Base-by-base conservation (phyloP, 345 rosid genomes). In the Linum trigynum region DNA sequence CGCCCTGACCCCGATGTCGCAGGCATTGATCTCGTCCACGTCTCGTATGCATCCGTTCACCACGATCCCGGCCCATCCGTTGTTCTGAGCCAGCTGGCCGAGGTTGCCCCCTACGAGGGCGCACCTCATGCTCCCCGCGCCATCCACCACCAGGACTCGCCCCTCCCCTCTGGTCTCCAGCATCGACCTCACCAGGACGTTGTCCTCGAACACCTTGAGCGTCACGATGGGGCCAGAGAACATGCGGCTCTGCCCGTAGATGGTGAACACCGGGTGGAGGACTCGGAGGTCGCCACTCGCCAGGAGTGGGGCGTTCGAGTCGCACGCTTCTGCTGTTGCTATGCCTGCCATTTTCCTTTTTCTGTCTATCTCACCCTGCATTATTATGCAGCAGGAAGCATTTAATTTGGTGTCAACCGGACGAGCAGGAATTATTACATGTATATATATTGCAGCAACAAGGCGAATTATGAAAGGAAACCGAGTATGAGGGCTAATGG, bases 111-210 rank as follows among this genome's bases (percentile, higher is more conserved):
- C 96, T 32, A 87, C 75, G 75, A 92, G 72, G 14, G 96, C 92
- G 65, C 95, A 87, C 68, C 92, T 84, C 78, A 55, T 71, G 91
- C 97, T 89, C 62, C 87, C 97, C 58, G 92, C 97, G 35, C 98
- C 94, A 68, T 92, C 97, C 41, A 86, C 77, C 11, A 92, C 89
- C 7, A 92, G 78, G 48, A 89, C 98, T 60, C 84, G 65, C 6
- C 96, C 92, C 70, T 89, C 90, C 5, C 98, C 96, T 71, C 75
- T 81, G 63, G 79, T 81, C 72, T 89, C 94, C 2, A 89, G 83
- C n/a, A 82, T 79, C 83, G 79, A 80, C 55, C 96, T 75, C 9
- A 89, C 91, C 57, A 89, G 65, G 8, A 87, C 88, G 38, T 92
- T 89, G 86, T 92, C 94, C 79, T 87, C 97, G 5, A 87, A 87